Evolutionary conservation across 345 rosid species (phyloP).

Genomic region (Heritiera fomes): DNA sequence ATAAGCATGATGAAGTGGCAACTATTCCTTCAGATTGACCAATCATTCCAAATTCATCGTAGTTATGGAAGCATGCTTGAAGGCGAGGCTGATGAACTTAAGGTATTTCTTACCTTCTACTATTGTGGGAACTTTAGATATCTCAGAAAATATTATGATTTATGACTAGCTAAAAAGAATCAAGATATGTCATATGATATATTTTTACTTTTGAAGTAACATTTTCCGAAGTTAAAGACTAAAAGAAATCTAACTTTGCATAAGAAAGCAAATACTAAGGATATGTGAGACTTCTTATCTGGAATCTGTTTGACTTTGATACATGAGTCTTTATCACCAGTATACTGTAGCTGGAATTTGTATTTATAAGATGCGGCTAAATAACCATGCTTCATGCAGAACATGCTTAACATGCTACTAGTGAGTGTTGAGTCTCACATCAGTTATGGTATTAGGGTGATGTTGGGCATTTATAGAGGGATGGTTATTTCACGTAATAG

Average conservation of each 20-base stretch:
- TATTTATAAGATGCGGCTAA: background rate
- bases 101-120: conserved; percentile 47
- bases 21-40: conserved; percentile 89
- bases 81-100: conserved; percentile 97
- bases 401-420: background rate
- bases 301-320: conserved; percentile 3
- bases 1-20: conserved; percentile 99
- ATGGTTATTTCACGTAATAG: background rate
- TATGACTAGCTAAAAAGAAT: conserved; percentile 6
- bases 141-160: background rate
- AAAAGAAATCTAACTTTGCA: conserved; percentile 1
- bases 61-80: conserved; percentile 98
- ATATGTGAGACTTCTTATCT: background rate
- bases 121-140: background rate
- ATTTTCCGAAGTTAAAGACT: background rate
- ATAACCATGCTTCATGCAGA: background rate
- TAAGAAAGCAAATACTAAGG: conserved; percentile 1
- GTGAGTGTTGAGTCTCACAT: background rate
- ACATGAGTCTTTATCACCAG: background rate
- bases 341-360: background rate
- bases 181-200: background rate
- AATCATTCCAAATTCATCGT: conserved; percentile 97
- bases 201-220: background rate
- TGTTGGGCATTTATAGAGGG: background rate
- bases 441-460: background rate